Conservation (phyloP, 805 yeast species). For the Hyphopichia homilentoma region DNA sequence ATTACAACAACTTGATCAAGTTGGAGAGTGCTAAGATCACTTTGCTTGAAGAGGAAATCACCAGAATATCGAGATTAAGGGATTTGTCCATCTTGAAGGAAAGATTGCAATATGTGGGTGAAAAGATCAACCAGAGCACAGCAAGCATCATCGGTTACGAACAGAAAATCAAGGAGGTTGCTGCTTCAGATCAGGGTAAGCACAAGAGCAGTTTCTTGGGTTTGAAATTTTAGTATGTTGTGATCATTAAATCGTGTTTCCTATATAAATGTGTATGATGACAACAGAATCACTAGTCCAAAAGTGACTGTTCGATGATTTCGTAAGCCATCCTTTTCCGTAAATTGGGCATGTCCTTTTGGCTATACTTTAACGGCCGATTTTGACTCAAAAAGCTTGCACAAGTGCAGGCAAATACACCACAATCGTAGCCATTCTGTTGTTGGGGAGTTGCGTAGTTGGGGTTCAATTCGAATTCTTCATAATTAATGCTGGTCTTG, state of each 20-base stretch:
- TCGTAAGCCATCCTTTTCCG: slow-evolving; percentile 69
- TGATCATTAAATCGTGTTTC: slow-evolving; percentile 1
- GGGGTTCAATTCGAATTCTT: slow-evolving; percentile 21
- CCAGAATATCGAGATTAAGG: slow-evolving; percentile 48
- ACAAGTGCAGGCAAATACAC: slow-evolving; percentile 84
- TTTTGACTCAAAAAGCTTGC: slow-evolving; percentile 59
- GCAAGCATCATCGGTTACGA: slow-evolving; percentile 32
- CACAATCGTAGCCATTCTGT: slow-evolving; percentile 89
- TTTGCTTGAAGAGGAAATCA: slow-evolving; percentile 68
- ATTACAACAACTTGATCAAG: slow-evolving; percentile 49
- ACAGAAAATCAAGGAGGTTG: slow-evolving; percentile 19
- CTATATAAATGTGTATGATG: slow-evolving; percentile 1
- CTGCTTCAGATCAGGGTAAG: slow-evolving; percentile 6
- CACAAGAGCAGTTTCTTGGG: slow-evolving; percentile 7
- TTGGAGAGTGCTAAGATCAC: slow-evolving; percentile 61
- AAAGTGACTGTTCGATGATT: slow-evolving; percentile 34
- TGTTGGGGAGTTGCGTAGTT: slow-evolving; percentile 67
- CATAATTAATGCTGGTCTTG: slow-evolving; percentile 13
- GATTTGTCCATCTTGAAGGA: slow-evolving; percentile 53
- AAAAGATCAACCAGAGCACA: slow-evolving; percentile 63
- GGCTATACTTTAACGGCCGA: slow-evolving; percentile 50
- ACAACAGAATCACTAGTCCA: slow-evolving; percentile 11
- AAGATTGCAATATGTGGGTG: slow-evolving; percentile 63
- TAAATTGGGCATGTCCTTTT: slow-evolving; percentile 63
- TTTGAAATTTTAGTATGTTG: slow-evolving; percentile 2